Percentiles rank a stretch among this genome's conserved stretches.
phyloP scores from a whole-genome alignment of 371 early-diverging fungal genomes.

The Mortierella sp. region DNA sequence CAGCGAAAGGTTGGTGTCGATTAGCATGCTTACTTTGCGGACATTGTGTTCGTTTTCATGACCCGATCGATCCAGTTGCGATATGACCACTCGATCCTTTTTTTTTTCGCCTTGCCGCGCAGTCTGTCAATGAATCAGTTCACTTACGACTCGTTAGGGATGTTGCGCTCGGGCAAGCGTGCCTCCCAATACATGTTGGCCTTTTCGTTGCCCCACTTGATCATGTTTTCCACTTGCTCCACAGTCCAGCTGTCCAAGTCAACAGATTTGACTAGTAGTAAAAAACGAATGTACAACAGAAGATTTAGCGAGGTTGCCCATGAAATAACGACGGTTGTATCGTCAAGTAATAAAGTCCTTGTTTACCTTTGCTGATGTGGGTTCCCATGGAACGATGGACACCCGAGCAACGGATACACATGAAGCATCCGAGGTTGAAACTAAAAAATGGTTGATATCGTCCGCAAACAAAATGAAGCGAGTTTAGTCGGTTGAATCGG shows the following conservation, averaged over 20 bases:
- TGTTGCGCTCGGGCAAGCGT: constrained; percentile 63
- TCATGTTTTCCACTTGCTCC: constrained; percentile 88
- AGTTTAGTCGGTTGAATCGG: not conserved
- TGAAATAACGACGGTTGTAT: not conserved
- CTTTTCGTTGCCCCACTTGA: constrained; percentile 87
- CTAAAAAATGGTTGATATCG: constrained; percentile 48
- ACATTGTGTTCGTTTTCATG: not conserved
- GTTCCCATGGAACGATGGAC: constrained; percentile 90
- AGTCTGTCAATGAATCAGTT: too few species aligned
- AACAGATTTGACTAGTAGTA: constrained; percentile 79
- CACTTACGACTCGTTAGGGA: constrained; percentile 60
- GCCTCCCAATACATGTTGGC: constrained; percentile 84
- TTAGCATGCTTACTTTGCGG: not conserved
- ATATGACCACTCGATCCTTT: not conserved
- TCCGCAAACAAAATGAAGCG: not conserved
- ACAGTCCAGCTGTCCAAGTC: constrained; percentile 92
- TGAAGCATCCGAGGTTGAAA: constrained; percentile 89
- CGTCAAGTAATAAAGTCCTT: too few species aligned
- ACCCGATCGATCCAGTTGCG: not conserved
- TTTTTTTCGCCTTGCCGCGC: not conserved
- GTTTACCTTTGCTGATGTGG: constrained; percentile 86
- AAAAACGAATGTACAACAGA: too few species aligned
- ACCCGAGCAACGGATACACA: constrained; percentile 91
- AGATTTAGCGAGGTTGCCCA: not conserved
- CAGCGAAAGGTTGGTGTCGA: not conserved